Evolutionary conservation across 768 basidiomycete species (phyloP).

Genomic region (Leccinum aurantiacum): DNA sequence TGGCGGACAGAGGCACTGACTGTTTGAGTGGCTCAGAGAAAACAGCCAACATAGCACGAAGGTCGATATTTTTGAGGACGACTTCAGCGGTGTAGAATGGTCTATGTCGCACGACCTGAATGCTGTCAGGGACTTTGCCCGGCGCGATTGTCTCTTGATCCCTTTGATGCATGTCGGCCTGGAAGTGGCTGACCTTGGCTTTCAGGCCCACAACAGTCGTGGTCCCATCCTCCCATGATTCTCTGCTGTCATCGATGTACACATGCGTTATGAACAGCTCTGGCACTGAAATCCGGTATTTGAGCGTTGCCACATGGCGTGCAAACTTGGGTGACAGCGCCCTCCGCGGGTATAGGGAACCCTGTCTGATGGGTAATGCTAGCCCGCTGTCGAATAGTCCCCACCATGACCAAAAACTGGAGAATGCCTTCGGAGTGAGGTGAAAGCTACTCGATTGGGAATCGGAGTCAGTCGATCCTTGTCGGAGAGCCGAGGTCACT

Average conservation of each 20-base stretch:
- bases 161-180: constrained; percentile 90
- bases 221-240: constrained; percentile 79
- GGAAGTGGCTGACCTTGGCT: constrained; percentile 74
- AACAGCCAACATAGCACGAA: constrained; percentile 74
- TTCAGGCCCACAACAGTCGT: constrained; percentile 85
- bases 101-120: constrained; percentile 68
- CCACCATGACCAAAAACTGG: constrained; percentile 95
- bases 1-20: constrained; percentile 46
- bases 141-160: constrained; percentile 72
- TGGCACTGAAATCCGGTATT: constrained; percentile 81
- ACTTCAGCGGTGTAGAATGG: constrained; percentile 89
- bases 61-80: constrained; percentile 69
- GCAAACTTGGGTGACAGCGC: constrained; percentile 83
- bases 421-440: constrained; percentile 78
- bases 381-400: constrained; percentile 74
- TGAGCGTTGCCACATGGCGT: constrained; percentile 85
- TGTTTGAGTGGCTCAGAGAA: constrained; percentile 75
- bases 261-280: constrained; percentile 82
- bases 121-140: constrained; percentile 55
- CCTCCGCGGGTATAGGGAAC: constrained; percentile 72
- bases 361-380: constrained; percentile 85
- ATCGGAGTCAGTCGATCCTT: constrained; percentile 20
- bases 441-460: constrained; percentile 68
- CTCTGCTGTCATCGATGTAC: constrained; percentile 77
- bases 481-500: constrained; percentile 60